Evolutionary conservation across 768 basidiomycete species (phyloP).

Genomic region (Tulasnella sp.): DNA sequence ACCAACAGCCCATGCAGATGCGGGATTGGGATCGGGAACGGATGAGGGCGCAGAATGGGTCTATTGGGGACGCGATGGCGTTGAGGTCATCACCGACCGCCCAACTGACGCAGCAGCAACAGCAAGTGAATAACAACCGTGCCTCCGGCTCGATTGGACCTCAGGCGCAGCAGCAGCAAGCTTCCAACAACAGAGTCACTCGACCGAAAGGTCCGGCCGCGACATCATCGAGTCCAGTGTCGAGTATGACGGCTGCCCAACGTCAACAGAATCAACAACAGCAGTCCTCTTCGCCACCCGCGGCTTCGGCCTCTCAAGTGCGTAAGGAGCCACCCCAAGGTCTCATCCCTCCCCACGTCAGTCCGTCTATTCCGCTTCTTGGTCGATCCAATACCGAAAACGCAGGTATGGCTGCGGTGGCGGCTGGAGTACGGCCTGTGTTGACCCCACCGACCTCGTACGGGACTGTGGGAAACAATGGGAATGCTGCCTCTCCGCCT

Average conservation of each 20-base stretch:
- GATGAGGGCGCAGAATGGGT: neutral
- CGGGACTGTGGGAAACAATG: neutral
- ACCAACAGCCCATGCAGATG: neutral
- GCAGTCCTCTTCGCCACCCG: neutral
- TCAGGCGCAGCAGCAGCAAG: neutral
- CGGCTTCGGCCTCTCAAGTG: neutral
- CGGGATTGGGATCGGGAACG: slow-evolving; percentile 1
- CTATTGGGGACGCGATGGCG: slow-evolving; percentile 6
- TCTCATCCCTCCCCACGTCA: slow-evolving; percentile 7
- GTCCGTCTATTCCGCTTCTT: slow-evolving; percentile 6
- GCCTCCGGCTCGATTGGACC: no score
- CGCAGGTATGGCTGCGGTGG: slow-evolving; percentile 1
- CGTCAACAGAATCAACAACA: neutral
- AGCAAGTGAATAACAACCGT: neutral
- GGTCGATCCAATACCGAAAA: slow-evolving; percentile 9
- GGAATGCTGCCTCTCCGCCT: neutral
- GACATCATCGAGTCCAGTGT: slow-evolving; percentile 9
- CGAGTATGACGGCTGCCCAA: slow-evolving; percentile 1
- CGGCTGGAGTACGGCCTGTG: slow-evolving; percentile 9
- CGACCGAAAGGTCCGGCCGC: slow-evolving; percentile 1
- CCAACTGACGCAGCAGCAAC: slow-evolving; percentile 1
- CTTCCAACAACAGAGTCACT: neutral
- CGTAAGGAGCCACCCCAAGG: slow-evolving; percentile 6
- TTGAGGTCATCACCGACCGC: slow-evolving; percentile 1
- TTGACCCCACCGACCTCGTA: neutral